Evolutionary conservation across 805 yeast species (phyloP), one percentile per base, ranked within the genome.

Genomic region (Monosporozyma aerobia): DNA sequence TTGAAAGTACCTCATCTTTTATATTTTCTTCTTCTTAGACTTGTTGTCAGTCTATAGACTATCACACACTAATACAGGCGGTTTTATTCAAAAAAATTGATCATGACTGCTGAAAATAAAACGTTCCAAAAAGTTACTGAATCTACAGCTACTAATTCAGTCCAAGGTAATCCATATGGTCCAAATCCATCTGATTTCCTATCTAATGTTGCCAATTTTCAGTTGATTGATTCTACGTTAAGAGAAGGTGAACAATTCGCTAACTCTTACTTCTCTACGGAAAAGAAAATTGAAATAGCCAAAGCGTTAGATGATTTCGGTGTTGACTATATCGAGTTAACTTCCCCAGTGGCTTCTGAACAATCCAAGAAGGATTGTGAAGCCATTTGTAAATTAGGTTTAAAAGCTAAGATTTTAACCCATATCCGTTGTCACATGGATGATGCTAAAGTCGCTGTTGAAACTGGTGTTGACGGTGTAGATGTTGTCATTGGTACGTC

Each of bases 241-340:
- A 82, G 99, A 76, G 99, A 92, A 74, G 99, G 99, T 70, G 99
- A 92, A 74, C 99, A 92, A 73, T 92, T 92, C 68, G 97, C 98
- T 65, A 92, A 92, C 67, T 96, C 99, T 3, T 94, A 92, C 73
- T 92, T 92, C 77, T 75, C 82, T 62, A 87, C 96, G 19, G 98
- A 88, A 69, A 92, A 87, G 77, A 92, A 92, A 76, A 89, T 92
- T 60, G 96, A 90, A 73, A 92, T 92, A 58, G 99, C 99, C 63
- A 90, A 83, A 76, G 98, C 98, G 4, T 76, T 92, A 54, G 97
- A 92, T 71, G 97, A 90, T 64, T 92, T 92, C 66, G 99, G 99
- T 62, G 99, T 90, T 49, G 99, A 92, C 74, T 92, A 94, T 76
- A 94, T 92, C 59, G 99, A 92, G 74, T 78, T 92, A 69, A 92